Base-by-base conservation (phyloP, 2,329 filamentous ascomycete genomes). In the Passalora sequoiae region DNA sequence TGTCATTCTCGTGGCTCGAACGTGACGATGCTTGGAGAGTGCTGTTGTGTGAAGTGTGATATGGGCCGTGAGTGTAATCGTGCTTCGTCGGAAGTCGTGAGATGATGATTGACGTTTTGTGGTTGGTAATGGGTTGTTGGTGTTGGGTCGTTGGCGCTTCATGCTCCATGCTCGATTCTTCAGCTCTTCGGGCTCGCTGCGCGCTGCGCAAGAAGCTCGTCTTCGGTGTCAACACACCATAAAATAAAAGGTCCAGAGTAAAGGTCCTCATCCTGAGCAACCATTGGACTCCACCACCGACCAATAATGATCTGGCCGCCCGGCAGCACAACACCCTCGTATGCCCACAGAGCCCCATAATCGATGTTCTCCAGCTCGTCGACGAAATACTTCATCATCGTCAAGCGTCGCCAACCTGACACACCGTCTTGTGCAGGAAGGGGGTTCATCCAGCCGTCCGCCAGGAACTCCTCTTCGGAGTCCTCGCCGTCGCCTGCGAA, bases 351-450 rank as follows among this genome's bases (percentile, higher is more conserved):
- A n/a, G 56, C 50, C 5, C 66, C 63, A 6, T 40, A 37, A 19
- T 64, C 59, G 15, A 40, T 60, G 42, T 4, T 49, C 16, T 49
- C 51, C 3, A 61, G 43, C 1, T 62, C 48, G 10, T 67, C 58
- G 1, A 49, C 40, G 49, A 66, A 71, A 50, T 74, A 73, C 56
- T 75, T 76, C 67, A 78, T 72, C 62, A 78, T 71, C 0, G 69
- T 73, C 43, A 78, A 62, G 22, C 74, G 68, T 60, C 76, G 71
- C 65, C 72, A 79, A 15, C 76, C 76, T 0, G 69, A 67, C 9
- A 78, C 71, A 1, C 64, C 67, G 12, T 66, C 47, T 49, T 78
- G 75, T 2, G 62, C 52, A 1, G 71, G 71, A 1, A 78, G 58
- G 0, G 68, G 60, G 50, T 76, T 74, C 15, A 78, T 59, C 63